A percentile compares a stretch with the other conserved stretches of the same genome.
phyloP scores from a whole-genome alignment of 352 stramenopile genomes.

The Globisporangium echinulatum region DNA sequence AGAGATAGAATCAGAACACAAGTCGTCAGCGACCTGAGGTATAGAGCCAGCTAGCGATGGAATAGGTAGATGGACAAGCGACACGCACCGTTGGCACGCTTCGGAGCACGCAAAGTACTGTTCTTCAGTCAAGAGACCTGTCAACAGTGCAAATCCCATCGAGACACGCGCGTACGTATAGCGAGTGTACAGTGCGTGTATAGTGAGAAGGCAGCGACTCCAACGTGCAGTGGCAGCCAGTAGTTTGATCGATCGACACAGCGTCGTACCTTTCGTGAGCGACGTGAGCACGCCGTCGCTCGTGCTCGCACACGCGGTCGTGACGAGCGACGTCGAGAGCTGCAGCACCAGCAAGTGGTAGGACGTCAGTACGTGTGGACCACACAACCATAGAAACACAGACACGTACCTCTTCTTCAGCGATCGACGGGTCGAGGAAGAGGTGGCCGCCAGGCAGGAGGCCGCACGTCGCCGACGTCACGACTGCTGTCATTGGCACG shows the following conservation, averaged over 20 bases:
- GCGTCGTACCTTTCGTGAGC: constrained; percentile 46
- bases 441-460: constrained; percentile 57
- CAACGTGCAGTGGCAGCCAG: too few relatives aligned
- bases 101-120: constrained; percentile 82
- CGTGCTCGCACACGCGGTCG: constrained; percentile 53
- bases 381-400: background rate
- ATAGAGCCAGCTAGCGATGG: background rate
- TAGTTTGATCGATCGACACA: background rate
- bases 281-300: constrained; percentile 71
- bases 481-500: constrained; percentile 65
- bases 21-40: background rate
- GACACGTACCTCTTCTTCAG: constrained; percentile 60
- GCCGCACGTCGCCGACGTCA: constrained; percentile 64
- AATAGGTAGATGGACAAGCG: background rate
- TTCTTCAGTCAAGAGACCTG: constrained; percentile 65
- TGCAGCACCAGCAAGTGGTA: constrained; percentile 11
- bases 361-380: background rate
- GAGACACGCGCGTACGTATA: background rate
- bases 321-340: constrained; percentile 58
- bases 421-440: constrained; percentile 57
- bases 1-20: background rate
- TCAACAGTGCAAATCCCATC: background rate
- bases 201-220: too few relatives aligned
- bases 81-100: constrained; percentile 55
- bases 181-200: background rate